These are phyloP conservation scores for Fistulinella cinereoalba DNA, from an alignment of 1,284 basidiomycete genomes.

Conservation along the genomic window DNA sequence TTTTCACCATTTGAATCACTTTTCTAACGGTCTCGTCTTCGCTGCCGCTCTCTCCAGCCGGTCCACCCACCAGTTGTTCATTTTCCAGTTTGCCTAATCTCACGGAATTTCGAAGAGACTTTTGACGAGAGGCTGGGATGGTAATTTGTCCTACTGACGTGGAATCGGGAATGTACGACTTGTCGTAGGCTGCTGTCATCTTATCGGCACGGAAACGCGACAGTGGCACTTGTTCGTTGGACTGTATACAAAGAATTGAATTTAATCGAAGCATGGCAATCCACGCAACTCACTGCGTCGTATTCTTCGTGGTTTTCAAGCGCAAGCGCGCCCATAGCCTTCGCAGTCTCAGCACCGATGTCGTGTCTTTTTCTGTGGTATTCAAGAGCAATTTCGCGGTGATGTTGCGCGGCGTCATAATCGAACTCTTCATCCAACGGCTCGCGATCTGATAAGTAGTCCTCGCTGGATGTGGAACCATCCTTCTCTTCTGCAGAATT, in stretches of 20 bases:
- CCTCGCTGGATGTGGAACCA: conserved; percentile 18
- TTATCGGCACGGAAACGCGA: conserved; percentile 64
- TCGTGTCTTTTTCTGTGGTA: conserved; percentile 60
- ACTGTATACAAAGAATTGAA: conserved; percentile 5
- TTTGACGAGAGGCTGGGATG: conserved; percentile 50
- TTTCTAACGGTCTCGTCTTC: conserved; percentile 54
- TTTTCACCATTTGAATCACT: conserved; percentile 53
- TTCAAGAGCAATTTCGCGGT: conserved; percentile 70
- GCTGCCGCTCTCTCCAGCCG: conserved; percentile 53
- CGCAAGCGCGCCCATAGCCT: conserved; percentile 45
- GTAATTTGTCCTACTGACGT: conserved; percentile 47
- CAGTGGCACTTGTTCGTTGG: conserved; percentile 42
- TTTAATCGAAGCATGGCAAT: not conserved
- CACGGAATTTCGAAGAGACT: conserved; percentile 53
- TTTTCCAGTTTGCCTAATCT: conserved; percentile 61
- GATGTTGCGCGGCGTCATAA: conserved; percentile 58
- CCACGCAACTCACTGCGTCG: conserved; percentile 41
- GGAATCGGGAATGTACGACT: conserved; percentile 33
- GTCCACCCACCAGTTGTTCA: conserved; percentile 52
- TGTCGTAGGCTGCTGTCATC: conserved; percentile 46
- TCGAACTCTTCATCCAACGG: conserved; percentile 49
- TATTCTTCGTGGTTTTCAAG: conserved; percentile 44
- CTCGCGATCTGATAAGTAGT: conserved; percentile 28
- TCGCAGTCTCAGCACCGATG: conserved; percentile 51
- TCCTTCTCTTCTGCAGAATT: conserved; percentile 9